Base-by-base conservation (phyloP, 495 filamentous ascomycete species). In the Penicillium cinerascens region DNA sequence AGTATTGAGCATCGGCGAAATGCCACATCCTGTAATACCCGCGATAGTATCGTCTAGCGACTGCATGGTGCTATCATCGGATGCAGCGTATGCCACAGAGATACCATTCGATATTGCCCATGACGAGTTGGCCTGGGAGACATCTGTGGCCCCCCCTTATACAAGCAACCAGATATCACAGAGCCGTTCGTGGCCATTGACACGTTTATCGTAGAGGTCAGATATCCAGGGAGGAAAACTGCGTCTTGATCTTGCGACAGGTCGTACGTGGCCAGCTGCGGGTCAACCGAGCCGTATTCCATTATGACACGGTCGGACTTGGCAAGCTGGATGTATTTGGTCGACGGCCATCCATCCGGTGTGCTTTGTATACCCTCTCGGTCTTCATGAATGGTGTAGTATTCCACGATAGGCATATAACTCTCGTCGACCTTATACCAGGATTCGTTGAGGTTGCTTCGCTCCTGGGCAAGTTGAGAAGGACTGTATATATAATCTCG, bases 311-410 rank as follows among this genome's bases (percentile, higher is more conserved):
- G 69, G 53, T 74, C 74, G 9, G 68, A 63, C 15, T 73, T 65
- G 0, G 74, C 70, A 20, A 84, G 68, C 44, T 82, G 80, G 25
- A 85, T 59, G 54, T 73, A 86, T 22, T 75, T 73, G 35, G 78
- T 72, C 11, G 74, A 76, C 1, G 84, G 84, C 84, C 84, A 87
- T 11, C 84, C 83, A 60, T 86, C 78, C 10, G 76, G 69, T 1
- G 81, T 84, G 36, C 72, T 75, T n/a, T 74, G 66, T 10, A 67
- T 60, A 20, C 67, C 71, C 5, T 67, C 43, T 21, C 61, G 33
- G 36, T 65, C 63, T 21, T 56, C 46, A 23, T 74, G 52, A 6
- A 76, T 70, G 2, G 68, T 73, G 51, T 77, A 84, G 54, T 86
- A 87, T 22, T 75, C 70, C 5, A 64, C 53, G 38, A 77, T 71